These are phyloP conservation scores for Yarrowia sp. DNA, from an alignment of 805 yeast species.

Conservation along the genomic window DNA sequence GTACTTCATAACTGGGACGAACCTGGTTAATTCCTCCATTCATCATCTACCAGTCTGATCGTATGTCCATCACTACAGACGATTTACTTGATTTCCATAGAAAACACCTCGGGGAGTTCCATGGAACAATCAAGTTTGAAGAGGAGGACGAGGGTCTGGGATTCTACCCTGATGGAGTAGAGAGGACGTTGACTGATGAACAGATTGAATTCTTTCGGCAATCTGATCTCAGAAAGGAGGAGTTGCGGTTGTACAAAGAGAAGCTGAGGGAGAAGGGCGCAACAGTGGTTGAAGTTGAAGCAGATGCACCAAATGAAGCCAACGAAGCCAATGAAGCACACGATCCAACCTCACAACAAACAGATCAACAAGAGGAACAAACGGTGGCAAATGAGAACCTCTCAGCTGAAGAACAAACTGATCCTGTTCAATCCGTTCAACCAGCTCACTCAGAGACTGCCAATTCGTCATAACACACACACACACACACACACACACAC, in stretches of 20 bases:
- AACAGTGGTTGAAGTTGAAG: neutral
- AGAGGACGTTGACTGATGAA: conserved; percentile 44
- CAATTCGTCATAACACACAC: neutral
- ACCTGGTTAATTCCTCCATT: neutral
- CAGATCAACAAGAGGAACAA: neutral
- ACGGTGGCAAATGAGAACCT: neutral
- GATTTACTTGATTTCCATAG: conserved; percentile 13
- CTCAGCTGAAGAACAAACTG: neutral
- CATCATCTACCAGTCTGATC: too few relatives aligned
- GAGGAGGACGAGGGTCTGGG: conserved; percentile 13
- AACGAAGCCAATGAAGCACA: neutral
- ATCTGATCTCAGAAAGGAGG: conserved; percentile 41
- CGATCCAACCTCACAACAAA: conserved; percentile 20
- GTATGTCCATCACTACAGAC: conserved; percentile 8
- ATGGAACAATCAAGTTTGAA: conserved; percentile 12
- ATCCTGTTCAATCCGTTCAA: neutral
- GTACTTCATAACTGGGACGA: too few relatives aligned
- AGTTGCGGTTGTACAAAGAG: conserved; percentile 21
- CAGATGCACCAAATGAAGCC: too few relatives aligned
- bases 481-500: neutral
- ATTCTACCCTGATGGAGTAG: conserved; percentile 44
- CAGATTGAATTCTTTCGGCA: conserved; percentile 44
- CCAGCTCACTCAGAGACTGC: too few relatives aligned
- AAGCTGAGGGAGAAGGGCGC: neutral
- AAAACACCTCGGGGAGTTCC: conserved; percentile 11